phyloP scores from a whole-genome alignment of 2,329 filamentous ascomycete species.

The Fusarium longipes region DNA sequence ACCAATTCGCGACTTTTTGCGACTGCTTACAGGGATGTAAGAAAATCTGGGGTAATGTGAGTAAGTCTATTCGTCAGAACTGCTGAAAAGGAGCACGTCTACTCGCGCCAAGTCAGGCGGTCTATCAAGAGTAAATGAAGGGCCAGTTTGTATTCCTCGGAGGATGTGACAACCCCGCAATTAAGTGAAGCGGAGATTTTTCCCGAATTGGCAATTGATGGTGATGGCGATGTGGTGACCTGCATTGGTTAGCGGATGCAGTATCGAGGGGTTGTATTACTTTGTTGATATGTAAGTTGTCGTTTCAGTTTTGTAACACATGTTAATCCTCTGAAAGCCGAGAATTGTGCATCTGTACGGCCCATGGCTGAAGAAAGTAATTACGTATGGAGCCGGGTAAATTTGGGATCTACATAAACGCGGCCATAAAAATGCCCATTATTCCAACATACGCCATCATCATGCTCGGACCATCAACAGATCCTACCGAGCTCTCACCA shows the following conservation, averaged over 20 bases:
- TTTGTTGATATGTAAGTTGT: background rate
- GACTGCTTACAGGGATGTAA: conserved; percentile 10
- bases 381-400: background rate
- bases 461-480: background rate
- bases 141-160: conserved; percentile 3
- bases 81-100: conserved; percentile 5
- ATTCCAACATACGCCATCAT: conserved; percentile 10
- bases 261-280: background rate
- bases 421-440: conserved; percentile 4
- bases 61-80: conserved; percentile 21
- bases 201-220: conserved; percentile 20
- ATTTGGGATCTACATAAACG: background rate
- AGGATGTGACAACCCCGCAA: conserved; percentile 31
- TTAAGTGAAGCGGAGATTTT: conserved; percentile 20
- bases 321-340: background rate
- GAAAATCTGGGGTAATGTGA: conserved; percentile 20
- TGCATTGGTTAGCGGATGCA: conserved; percentile 42
- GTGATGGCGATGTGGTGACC: conserved; percentile 42
- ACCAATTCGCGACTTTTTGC: conserved; percentile 22
- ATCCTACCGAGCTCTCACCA: conserved; percentile 17
- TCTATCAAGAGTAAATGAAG: conserved; percentile 13
- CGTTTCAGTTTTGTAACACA: background rate
- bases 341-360: too few relatives aligned
- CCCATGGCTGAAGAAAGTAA: background rate
- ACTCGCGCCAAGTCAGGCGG: conserved; percentile 1